Evolutionary conservation across 441 rosid genomes (phyloP), one percentile per base, ranked within the genome.

Genomic region (Erysimum cheiri): DNA sequence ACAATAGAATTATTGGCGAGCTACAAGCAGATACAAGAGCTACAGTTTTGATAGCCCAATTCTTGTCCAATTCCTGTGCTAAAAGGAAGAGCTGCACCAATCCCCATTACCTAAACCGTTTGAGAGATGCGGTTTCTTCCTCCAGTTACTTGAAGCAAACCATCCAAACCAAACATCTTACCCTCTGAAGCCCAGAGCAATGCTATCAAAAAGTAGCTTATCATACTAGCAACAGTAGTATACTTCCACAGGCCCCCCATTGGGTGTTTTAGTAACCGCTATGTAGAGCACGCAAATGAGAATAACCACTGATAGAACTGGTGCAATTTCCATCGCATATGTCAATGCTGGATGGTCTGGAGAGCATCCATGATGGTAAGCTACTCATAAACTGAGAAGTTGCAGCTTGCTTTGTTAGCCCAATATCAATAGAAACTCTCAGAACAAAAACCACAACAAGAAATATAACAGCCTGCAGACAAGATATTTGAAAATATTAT

Each of bases 321-420:
- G 96, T 64, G 84, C 78, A 67, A 82, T 69, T 74, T 95, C 92
- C 63, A 81, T 67, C 44, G 79, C 33, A 64, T 71, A 76, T 9
- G 70, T 81, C 91, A 91, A 81, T 46, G 81, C 17, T 28, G 83
- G 82, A 82, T 86, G 85, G 66, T 83, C 85, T 52, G 77, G 69
- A 52, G 81, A 83, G 83, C 82, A 84, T 76, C 97, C 93, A 89
- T 15, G 99, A 86, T 72, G 94, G 78, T 57, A 89, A 88, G 67
- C 66, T 81, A 64, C 77, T 83, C 89, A 92, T 73, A 79, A 92
- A 92, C 47, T 80, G 80, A 67, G 99, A 90, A 72, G 93, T 88
- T 46, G 92, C 93, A 75, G 99, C 99, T 85, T 95, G 99, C 85
- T 92, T 92, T 73, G 92, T 85, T 75, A 92, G 71, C 77, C 98